These are phyloP conservation scores for Conringia planisiliqua DNA, from an alignment of 345 rosid species.

Conservation along the genomic window DNA sequence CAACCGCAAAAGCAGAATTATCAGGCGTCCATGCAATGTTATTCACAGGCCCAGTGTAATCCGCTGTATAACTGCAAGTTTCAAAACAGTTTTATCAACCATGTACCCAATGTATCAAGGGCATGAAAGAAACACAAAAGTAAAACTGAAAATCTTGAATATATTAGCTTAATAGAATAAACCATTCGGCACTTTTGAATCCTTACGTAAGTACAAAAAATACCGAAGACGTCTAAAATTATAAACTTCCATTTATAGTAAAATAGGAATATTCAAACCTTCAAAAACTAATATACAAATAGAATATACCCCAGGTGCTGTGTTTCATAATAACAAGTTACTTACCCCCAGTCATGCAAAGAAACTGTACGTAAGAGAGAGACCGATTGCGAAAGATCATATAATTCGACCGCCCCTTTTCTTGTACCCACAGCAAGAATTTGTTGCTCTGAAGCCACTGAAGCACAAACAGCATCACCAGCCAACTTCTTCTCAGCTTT, in stretches of 20 bases:
- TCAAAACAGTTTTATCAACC: neutral
- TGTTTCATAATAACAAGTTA: conserved; percentile 7
- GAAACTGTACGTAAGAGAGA: conserved; percentile 78
- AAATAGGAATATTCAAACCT: neutral
- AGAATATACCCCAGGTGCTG: neutral
- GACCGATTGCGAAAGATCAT: conserved; percentile 65
- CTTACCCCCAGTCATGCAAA: conserved; percentile 97
- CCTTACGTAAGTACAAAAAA: conserved; percentile 1
- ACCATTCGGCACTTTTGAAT: neutral
- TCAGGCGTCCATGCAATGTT: conserved; percentile 97
- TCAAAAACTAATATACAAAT: neutral
- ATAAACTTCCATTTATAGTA: neutral
- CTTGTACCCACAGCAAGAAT: conserved; percentile 94
- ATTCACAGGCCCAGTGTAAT: conserved; percentile 93
- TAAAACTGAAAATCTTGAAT: neutral
- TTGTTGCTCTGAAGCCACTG: conserved; percentile 86
- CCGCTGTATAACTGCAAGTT: conserved; percentile 72
- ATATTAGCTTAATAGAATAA: neutral
- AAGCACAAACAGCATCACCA: conserved; percentile 73
- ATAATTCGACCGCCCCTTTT: conserved; percentile 82
- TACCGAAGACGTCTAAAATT: neutral
- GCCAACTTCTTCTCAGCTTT: conserved; percentile 68
- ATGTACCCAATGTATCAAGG: neutral
- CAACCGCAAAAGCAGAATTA: conserved; percentile 97
- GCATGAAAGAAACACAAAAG: neutral